Conservation (phyloP, 352 stramenopile species). For the Phytopythium litorale region DNA sequence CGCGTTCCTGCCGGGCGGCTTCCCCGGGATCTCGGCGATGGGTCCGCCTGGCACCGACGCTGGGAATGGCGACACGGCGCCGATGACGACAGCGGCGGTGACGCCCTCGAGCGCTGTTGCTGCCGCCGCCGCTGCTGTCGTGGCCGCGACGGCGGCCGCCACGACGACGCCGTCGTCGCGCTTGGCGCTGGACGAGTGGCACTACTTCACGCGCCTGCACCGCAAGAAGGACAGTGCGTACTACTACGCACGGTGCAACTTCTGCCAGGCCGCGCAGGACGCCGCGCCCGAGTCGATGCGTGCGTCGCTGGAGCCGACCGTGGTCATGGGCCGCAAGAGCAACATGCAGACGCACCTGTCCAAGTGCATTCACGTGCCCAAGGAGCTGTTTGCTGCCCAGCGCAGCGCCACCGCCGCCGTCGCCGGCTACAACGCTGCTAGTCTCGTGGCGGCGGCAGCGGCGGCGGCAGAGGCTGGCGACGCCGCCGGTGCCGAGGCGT, state of each 20-base stretch:
- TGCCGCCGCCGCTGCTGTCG: background rate
- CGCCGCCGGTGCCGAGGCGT: background rate
- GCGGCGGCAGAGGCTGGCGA: constrained; percentile 2
- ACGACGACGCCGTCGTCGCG: constrained; percentile 22
- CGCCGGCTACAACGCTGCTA: constrained; percentile 4
- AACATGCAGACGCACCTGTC: constrained; percentile 85
- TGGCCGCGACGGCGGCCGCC: background rate
- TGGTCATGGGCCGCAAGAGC: constrained; percentile 71
- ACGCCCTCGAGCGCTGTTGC: background rate
- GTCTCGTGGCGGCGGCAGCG: background rate
- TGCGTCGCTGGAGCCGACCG: constrained; percentile 39
- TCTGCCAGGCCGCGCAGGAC: constrained; percentile 67
- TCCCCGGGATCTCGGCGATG: background rate
- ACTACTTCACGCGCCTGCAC: constrained; percentile 75
- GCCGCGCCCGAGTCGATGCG: constrained; percentile 44
- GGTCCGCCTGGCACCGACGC: background rate
- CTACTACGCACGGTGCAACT: constrained; percentile 78
- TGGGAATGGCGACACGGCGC: constrained; percentile 7
- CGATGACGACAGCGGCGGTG: constrained; percentile 6
- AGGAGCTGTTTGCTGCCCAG: constrained; percentile 28
- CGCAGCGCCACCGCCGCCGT: constrained; percentile 12
- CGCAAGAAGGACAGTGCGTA: constrained; percentile 71
- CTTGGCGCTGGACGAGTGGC: constrained; percentile 67
- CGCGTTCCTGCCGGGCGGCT: constrained; percentile 13
- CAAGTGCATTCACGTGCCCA: constrained; percentile 70